Conservation (phyloP, 805 yeast genomes). For the Henningerozyma blattae region DNA sequence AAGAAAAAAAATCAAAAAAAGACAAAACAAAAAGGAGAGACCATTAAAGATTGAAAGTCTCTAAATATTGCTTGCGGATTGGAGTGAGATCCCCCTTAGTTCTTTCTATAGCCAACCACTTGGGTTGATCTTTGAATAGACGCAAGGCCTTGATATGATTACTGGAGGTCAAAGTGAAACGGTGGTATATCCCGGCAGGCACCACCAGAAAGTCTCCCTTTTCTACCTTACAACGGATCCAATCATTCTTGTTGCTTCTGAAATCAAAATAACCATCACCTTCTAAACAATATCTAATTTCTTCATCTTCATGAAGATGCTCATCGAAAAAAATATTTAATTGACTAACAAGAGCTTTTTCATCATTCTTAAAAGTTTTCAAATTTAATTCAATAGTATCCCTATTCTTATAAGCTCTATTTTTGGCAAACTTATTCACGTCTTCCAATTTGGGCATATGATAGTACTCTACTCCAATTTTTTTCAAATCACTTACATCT, state of each 20-base stretch:
- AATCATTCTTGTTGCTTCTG: conserved; percentile 40
- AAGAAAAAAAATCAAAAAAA: too few relatives aligned
- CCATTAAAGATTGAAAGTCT: too few relatives aligned
- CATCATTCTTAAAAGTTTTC: conserved; percentile 50
- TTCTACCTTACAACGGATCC: conserved; percentile 65
- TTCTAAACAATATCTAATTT: conserved; percentile 76
- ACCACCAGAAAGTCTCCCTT: conserved; percentile 56
- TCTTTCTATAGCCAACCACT: conserved; percentile 81
- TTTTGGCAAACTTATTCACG: conserved; percentile 54
- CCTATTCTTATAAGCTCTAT: conserved; percentile 68
- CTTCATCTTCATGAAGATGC: conserved; percentile 95
- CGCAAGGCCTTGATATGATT: conserved; percentile 68
- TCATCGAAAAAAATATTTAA: conserved; percentile 64
- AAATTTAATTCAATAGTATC: conserved; percentile 57
- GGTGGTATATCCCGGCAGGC: conserved; percentile 91
- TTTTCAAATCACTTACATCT: conserved; percentile 33
- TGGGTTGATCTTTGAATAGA: conserved; percentile 87
- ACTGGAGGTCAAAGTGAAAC: conserved; percentile 63
- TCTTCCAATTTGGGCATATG: conserved; percentile 35
- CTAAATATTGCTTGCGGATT: conserved; percentile 35
- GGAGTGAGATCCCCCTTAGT: conserved; percentile 36
- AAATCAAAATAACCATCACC: conserved; percentile 93
- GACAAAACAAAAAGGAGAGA: too few relatives aligned
- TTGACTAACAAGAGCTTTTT: conserved; percentile 46
- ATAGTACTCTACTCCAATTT: conserved; percentile 60